phyloP scores from a whole-genome alignment of 129 eudicot genomes.

The Oenanthe sinensis region DNA sequence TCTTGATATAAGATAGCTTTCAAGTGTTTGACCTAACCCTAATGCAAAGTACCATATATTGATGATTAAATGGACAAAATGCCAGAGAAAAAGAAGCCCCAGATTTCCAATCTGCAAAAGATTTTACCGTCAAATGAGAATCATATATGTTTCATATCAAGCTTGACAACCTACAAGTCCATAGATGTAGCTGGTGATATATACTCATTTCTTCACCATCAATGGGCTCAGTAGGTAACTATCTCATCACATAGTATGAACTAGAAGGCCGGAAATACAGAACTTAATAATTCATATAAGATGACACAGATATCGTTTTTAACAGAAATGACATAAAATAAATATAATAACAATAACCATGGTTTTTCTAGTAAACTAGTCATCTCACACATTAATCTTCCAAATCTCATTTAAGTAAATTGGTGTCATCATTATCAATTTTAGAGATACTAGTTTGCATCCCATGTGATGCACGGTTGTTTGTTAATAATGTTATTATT shows the following conservation, averaged over 20 bases:
- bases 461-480: too few relatives aligned
- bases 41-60: constrained; percentile 38
- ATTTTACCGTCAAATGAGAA: constrained; percentile 16
- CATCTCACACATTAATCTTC: neutral
- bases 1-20: constrained; percentile 57
- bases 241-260: neutral
- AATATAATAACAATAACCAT: neutral
- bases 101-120: constrained; percentile 39
- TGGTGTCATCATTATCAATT: neutral
- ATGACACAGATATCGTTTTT: neutral
- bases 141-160: neutral
- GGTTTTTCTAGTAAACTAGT: neutral
- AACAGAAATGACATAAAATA: neutral
- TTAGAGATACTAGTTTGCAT: too few relatives aligned
- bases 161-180: neutral
- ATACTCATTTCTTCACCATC: neutral
- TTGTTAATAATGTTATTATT: too few relatives aligned
- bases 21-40: constrained; percentile 31
- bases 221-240: neutral
- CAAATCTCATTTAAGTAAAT: neutral
- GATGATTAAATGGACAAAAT: constrained; percentile 42
- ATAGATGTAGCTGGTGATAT: neutral
- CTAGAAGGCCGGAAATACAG: neutral
- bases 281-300: neutral
- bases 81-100: constrained; percentile 42